These are phyloP conservation scores for Ceratocystis cacaofunesta DNA, from an alignment of 2,329 filamentous ascomycete genomes.

Conservation along the genomic window DNA sequence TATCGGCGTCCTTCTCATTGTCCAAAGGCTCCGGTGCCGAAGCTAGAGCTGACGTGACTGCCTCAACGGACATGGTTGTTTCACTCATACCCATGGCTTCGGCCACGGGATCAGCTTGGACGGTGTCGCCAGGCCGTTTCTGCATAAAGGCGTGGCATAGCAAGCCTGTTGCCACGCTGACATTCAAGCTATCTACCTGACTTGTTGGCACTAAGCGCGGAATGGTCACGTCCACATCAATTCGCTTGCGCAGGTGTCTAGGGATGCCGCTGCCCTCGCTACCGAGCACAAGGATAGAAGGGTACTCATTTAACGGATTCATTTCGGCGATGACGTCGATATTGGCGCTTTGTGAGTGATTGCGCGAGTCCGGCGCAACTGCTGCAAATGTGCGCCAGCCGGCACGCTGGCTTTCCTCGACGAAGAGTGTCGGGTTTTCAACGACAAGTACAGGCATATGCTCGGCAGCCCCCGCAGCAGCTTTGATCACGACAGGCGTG, in stretches of 20 bases:
- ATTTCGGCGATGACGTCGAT: constrained; percentile 20
- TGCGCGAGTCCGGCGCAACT: constrained; percentile 30
- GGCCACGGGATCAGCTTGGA: not conserved
- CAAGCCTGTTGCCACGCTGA: constrained; percentile 72
- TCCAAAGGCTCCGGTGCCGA: not conserved
- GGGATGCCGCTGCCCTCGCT: constrained; percentile 64
- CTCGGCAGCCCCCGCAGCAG: constrained; percentile 77
- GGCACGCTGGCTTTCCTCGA: constrained; percentile 48
- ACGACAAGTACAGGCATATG: constrained; percentile 59
- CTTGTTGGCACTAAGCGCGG: constrained; percentile 36
- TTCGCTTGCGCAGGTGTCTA: constrained; percentile 46
- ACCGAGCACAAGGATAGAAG: constrained; percentile 69
- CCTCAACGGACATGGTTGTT: not conserved
- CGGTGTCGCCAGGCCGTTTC: not conserved
- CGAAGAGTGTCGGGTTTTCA: constrained; percentile 51
- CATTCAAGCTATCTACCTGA: constrained; percentile 80
- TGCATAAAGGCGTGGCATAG: constrained; percentile 49
- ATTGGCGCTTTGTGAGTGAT: constrained; percentile 23
- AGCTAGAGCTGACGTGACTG: not conserved
- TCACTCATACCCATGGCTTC: not conserved
- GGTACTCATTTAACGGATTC: constrained; percentile 42
- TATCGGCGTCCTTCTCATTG: not conserved
- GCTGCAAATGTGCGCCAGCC: constrained; percentile 81
- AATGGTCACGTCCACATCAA: constrained; percentile 54
- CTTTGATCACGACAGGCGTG: constrained; percentile 66